Conservation (phyloP, 192 early-diverging fungal genomes). For the Spizellomyces sp. region DNA sequence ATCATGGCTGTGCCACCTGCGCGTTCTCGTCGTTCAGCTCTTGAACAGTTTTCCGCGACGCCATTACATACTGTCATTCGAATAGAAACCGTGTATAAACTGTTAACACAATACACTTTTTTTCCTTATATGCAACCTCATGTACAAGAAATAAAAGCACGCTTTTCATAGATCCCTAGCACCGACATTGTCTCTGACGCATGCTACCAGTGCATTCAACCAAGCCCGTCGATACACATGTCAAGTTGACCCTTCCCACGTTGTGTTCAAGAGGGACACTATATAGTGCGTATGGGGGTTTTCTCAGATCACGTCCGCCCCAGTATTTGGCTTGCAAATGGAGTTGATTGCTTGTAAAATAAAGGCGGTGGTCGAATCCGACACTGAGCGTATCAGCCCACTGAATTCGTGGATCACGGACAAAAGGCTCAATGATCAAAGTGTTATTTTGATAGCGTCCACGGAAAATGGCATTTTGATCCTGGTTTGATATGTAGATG, state of each 20-base stretch:
- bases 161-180: neutral
- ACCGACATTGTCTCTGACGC: neutral
- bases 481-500: neutral
- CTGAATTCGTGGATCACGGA: slow-evolving; percentile 6
- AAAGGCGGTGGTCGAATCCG: neutral
- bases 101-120: too few species aligned
- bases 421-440: neutral
- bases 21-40: too few species aligned
- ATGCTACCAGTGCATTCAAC: neutral
- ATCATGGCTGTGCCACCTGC: too few species aligned
- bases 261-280: neutral
- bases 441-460: neutral
- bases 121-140: too few species aligned
- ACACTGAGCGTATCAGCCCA: slow-evolving; percentile 12
- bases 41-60: too few species aligned
- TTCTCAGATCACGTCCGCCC: neutral
- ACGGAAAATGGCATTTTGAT: slow-evolving; percentile 17
- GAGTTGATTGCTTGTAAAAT: slow-evolving; percentile 10
- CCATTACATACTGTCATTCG: too few species aligned
- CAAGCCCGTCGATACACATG: neutral
- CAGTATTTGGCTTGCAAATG: slow-evolving; percentile 11
- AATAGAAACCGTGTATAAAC: too few species aligned
- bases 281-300: neutral
- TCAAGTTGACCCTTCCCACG: slow-evolving; percentile 3
- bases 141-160: too few species aligned